Conservation (phyloP, 331 rosid genomes). For the Stylosanthes scabra region DNA sequence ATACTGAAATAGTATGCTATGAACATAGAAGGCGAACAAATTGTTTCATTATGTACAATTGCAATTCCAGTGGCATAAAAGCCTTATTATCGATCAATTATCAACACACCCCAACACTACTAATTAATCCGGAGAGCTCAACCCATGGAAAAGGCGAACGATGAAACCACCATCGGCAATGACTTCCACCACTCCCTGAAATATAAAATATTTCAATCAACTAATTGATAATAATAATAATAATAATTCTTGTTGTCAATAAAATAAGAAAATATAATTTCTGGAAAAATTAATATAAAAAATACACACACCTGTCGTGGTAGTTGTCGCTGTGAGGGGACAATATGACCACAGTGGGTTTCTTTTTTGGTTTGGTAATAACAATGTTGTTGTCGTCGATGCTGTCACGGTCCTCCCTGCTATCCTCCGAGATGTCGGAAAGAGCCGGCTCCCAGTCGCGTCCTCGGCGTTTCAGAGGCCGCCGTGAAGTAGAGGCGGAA, state of each 20-base stretch:
- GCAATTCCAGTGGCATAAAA: not conserved
- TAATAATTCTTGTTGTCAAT: too few relatives aligned
- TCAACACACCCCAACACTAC: not conserved
- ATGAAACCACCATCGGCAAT: not conserved
- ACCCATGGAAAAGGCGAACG: not conserved
- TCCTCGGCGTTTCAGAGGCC: not conserved
- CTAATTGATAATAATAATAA: too few relatives aligned
- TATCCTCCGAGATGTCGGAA: conserved; percentile 45
- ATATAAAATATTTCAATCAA: not conserved
- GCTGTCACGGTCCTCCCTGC: not conserved
- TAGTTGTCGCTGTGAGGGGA: not conserved
- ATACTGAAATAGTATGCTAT: too few relatives aligned
- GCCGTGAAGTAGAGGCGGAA: not conserved
- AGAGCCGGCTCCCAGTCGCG: conserved; percentile 46
- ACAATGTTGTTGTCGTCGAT: not conserved
- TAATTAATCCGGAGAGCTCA: conserved; percentile 19
- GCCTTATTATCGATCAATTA: not conserved
- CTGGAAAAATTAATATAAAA: too few relatives aligned
- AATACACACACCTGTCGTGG: not conserved
- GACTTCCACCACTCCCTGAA: conserved; percentile 29
- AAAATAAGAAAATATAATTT: too few relatives aligned
- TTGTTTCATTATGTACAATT: not conserved
- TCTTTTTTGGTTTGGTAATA: not conserved
- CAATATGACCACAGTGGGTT: not conserved
- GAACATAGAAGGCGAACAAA: not conserved